These are phyloP conservation scores for Ophiostoma perfectum DNA, from an alignment of 2,329 filamentous ascomycete genomes.

Conservation along the genomic window DNA sequence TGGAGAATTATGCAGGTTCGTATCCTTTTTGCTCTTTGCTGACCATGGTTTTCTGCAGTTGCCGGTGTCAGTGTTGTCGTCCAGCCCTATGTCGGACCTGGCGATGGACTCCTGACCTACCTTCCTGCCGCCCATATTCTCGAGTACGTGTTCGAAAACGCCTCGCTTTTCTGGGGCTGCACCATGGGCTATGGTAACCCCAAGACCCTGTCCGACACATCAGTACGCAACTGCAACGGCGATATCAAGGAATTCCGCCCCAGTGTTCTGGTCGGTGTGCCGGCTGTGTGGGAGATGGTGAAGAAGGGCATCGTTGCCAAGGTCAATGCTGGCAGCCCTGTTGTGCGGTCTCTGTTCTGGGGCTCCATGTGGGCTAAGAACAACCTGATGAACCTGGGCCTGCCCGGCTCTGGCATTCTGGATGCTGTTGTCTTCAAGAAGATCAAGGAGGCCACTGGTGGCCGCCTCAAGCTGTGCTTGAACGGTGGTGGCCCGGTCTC, in stretches of 20 bases:
- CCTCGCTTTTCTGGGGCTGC: slow-evolving; percentile 75
- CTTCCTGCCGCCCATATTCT: slow-evolving; percentile 83
- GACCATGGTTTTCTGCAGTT: slow-evolving; percentile 39
- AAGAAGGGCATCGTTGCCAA: slow-evolving; percentile 84
- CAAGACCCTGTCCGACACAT: slow-evolving; percentile 74
- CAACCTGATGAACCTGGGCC: slow-evolving; percentile 46
- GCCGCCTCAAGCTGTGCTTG: slow-evolving; percentile 72
- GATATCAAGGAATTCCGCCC: slow-evolving; percentile 83
- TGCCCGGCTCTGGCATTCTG: slow-evolving; percentile 63
- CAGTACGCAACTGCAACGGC: slow-evolving; percentile 78
- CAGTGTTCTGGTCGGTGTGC: slow-evolving; percentile 77
- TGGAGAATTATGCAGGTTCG: too few species aligned
- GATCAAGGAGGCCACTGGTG: slow-evolving; percentile 83
- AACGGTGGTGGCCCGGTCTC: slow-evolving; percentile 81
- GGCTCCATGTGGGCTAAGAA: slow-evolving; percentile 50
- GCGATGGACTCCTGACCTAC: slow-evolving; percentile 75
- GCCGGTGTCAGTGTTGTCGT: slow-evolving; percentile 74
- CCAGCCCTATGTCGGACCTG: slow-evolving; percentile 68
- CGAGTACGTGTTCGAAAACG: slow-evolving; percentile 86
- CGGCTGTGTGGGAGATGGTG: slow-evolving; percentile 83
- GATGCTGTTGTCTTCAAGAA: slow-evolving; percentile 85
- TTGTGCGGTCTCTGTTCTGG: slow-evolving; percentile 73
- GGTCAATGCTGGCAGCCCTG: slow-evolving; percentile 60
- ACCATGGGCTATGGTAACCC: slow-evolving; percentile 87
- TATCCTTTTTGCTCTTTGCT: not conserved